These are phyloP conservation scores for Termitomyces sp. DNA, from an alignment of 1,284 basidiomycete species.

Conservation along the genomic window DNA sequence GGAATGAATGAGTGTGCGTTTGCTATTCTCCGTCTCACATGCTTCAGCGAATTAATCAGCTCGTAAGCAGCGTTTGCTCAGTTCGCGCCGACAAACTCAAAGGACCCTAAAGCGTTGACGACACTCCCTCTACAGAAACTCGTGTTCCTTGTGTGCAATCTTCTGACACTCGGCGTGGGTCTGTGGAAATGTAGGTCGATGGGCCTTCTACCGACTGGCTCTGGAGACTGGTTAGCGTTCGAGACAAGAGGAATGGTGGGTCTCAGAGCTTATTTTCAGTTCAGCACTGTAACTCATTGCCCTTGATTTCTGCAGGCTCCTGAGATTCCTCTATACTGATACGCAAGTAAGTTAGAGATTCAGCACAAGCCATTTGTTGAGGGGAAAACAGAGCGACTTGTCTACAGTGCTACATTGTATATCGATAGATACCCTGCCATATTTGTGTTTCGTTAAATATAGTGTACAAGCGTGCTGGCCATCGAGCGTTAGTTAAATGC, in stretches of 20 bases:
- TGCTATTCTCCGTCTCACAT: neutral
- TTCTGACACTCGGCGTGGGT: conserved; percentile 73
- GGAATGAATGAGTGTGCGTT: conserved; percentile 70
- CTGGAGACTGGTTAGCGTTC: conserved; percentile 89
- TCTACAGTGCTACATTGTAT: neutral
- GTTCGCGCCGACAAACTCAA: conserved; percentile 52
- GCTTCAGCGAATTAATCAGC: neutral
- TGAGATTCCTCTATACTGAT: conserved; percentile 15
- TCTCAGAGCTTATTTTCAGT: neutral
- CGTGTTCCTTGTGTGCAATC: conserved; percentile 64
- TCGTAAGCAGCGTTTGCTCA: conserved; percentile 54
- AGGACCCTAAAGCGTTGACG: conserved; percentile 43
- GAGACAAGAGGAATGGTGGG: conserved; percentile 73
- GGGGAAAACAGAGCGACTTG: no score
- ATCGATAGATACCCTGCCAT: neutral
- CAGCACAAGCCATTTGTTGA: neutral
- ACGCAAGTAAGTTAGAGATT: neutral
- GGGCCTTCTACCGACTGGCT: conserved; percentile 83
- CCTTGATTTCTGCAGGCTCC: conserved; percentile 1
- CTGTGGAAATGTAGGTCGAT: conserved; percentile 88
- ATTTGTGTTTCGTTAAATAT: neutral
- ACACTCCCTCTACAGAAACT: conserved; percentile 64
- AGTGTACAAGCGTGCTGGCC: neutral
- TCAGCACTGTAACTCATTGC: neutral
- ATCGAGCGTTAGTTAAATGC: neutral